Evolutionary conservation across 129 eudicot species (phyloP), one percentile per base, ranked within the genome.

Genomic region (Lactuca saligna): DNA sequence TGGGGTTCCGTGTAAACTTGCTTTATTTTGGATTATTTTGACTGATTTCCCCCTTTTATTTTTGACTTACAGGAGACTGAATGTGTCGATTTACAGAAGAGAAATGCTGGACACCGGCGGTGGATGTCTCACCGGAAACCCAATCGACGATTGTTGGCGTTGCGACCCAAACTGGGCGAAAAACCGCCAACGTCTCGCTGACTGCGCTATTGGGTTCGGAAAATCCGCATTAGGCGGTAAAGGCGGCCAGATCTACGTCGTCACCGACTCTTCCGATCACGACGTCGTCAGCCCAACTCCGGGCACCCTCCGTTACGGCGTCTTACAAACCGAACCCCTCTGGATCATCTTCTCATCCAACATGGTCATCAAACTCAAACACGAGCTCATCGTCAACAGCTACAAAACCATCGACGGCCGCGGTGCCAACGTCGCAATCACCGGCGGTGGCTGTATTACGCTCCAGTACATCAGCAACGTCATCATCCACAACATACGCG

Each of bases 101-200:
- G 80, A 86, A 55, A 73, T 82, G 73, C 74, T 83, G 9, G 66
- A 68, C 42, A 72, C 81, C 49, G 13, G 58, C 34, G 54, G 39
- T 42, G 55, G 75, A 5, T 89, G 95, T 75, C 85, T 81, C 10
- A 86, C 95, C 67, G 98, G 98, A 16, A 93, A 93, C 81, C 98
- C 98, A 53, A 86, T 93, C 13, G 98, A 93, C 84, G 98, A 93
- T 58, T 93, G 98, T 75, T 93, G 98, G 98, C 73, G 82, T 0
- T 93, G 98, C 77, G 95, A 93, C 86, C 72, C 90, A 6, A 89
- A 87, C 57, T 93, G 98, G 98, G 81, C 76, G 4, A 71, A 72
- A 62, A 85, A 87, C 77, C 88, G 98, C 4, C 92, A 89, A 29
- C 86, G 81, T 54, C 83, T 93, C 9, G 96, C 98, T 0, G 97